These are phyloP conservation scores for Nothopassalora personata DNA, from an alignment of 2,329 filamentous ascomycete genomes.

Conservation along the genomic window DNA sequence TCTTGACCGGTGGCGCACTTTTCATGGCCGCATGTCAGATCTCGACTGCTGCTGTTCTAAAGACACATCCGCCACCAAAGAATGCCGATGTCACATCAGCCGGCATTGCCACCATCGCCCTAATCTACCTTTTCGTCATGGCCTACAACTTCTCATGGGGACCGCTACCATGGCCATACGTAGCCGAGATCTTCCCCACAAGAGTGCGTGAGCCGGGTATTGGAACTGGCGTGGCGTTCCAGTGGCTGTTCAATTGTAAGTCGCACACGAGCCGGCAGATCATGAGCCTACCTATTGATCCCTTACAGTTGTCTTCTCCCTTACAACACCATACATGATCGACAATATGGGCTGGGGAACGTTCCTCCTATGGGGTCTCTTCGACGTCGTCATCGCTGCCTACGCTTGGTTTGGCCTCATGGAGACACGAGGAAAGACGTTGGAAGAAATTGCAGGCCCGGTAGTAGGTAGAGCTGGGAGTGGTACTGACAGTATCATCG, in stretches of 20 bases:
- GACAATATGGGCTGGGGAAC: constrained; percentile 44
- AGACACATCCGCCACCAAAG: constrained; percentile 21
- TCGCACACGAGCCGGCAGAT: neutral
- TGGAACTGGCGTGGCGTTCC: constrained; percentile 44
- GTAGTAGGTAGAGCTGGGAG: neutral
- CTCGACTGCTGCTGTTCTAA: constrained; percentile 29
- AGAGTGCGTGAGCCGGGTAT: constrained; percentile 47
- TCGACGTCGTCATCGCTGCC: constrained; percentile 39
- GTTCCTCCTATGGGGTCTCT: constrained; percentile 45
- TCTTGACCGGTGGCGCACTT: constrained; percentile 30
- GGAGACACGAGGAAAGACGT: constrained; percentile 33
- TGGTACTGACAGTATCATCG: neutral
- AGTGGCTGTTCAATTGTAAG: constrained; percentile 46
- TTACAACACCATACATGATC: constrained; percentile 48
- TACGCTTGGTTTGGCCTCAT: constrained; percentile 34
- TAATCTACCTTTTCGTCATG: constrained; percentile 54
- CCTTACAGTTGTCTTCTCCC: constrained; percentile 32
- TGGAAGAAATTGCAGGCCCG: constrained; percentile 28
- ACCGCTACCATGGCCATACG: constrained; percentile 36
- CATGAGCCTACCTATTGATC: neutral
- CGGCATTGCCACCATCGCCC: constrained; percentile 47
- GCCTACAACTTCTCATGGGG: constrained; percentile 51
- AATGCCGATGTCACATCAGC: constrained; percentile 25
- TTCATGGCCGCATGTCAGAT: constrained; percentile 36
- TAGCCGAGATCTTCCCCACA: constrained; percentile 47